Evolutionary conservation across 306 rosid species (phyloP), one percentile per base, ranked within the genome.

Genomic region (Inga leiocalycina): DNA sequence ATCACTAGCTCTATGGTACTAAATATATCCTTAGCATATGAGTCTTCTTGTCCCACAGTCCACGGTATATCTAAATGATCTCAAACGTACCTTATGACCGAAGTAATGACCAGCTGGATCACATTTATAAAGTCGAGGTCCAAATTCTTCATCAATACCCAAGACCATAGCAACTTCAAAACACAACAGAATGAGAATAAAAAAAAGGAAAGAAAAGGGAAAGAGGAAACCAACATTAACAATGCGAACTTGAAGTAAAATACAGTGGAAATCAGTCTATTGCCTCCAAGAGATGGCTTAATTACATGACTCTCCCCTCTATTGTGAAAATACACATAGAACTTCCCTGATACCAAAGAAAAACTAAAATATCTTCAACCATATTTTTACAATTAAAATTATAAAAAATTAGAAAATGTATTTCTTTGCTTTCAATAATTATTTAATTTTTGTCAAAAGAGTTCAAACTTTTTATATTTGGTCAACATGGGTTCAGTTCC

Each of bases 51-150:
- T 35, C 74, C 14, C 56, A 80, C 57, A 59, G 66, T 57, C 30
- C 62, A 77, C 48, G 78, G 49, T 44, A 41, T 45, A 74, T 41
- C 45, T 48, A 65, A 56, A 71, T 72, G 71, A 82, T 69, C 80
- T 73, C 77, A 17, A 41, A 71, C 24, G 46, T 89, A 94, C 99
- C 99, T 97, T 97, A 90, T 97, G 99, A 83, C 99, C 99, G 81
- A 94, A 97, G 91, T 91, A 94, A 87, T 97, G 99, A 76, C 99
- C 99, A 57, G 99, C 99, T 35, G 99, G 99, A 72, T 97, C 99
- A 79, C 99, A 97, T 86, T 97, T 97, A 81, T 83, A 97, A 72
- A 97, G 97, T 54, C 83, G 95, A 79, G 99, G 92, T 56, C 99
- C 99, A 32, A 41, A 72, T 86, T 97, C 99, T 16, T 94, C 98